Evolutionary conservation across 1,284 basidiomycete genomes (phyloP), one percentile per base, ranked within the genome.

Genomic region (Phaffia rhodozyma): DNA sequence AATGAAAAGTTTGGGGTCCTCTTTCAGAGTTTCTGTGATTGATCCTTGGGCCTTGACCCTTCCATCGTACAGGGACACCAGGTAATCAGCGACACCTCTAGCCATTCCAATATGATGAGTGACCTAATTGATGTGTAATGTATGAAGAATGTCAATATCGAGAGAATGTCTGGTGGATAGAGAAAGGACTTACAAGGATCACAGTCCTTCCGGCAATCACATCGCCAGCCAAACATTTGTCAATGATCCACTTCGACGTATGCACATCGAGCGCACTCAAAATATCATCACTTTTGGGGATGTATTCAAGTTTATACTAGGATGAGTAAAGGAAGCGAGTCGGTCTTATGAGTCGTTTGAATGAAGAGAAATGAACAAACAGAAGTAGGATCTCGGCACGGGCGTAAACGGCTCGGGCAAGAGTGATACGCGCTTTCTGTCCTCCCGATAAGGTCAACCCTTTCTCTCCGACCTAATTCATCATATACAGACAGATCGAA

Each of bases 171-270:
- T 21, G n/a, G 30, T 25, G 18, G 20, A 52, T 3, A 18, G 16
- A 61, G 84, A 72, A 48, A 11, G 13, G 2, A 77, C 83, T 70
- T 72, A 86, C 85, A 65, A 90, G 77, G 27, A 90, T 73, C 50
- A 89, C 76, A 0, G 87, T 90, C 55, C 87, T 79, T 5, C 81
- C 84, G 52, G 79, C 76, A 49, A 90, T 75, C 7, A 90, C 76
- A 66, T 86, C 83, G 4, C 87, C 85, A 53, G 76, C 74, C 73
- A 91, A 82, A 68, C 86, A 85, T 60, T 87, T 82, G 23, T 88
- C 82, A 16, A 89, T 82, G 64, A 90, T 84, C 82, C 82, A 88
- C 67, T 82, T 82, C 0, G 86, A 79, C 0, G 87, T 90, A 67
- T 86, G 81, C 5, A 83, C 80, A 69, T 78, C 76, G 49, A 78